Base-by-base conservation (phyloP, 768 basidiomycete genomes). In the Podaxis sp. region DNA sequence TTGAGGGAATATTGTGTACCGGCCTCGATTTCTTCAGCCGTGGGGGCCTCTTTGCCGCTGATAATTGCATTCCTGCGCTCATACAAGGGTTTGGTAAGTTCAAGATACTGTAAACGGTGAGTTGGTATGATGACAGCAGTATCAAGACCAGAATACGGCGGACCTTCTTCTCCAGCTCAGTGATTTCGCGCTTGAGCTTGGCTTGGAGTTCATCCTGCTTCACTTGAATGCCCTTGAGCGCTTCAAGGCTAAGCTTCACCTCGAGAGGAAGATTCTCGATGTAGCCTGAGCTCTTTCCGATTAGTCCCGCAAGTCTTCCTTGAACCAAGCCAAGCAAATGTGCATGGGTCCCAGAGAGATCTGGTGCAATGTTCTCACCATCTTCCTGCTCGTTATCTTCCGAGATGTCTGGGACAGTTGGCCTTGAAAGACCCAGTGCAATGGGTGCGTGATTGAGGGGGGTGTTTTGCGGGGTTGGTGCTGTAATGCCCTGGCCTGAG, bases 121-220 rank as follows among this genome's bases (percentile, higher is more conserved):
- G 59, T 66, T 30, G 59, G 60, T 65, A 60, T 59, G 57, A 57
- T 53, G 15, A 44, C n/a, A 42, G 44, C n/a, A 42, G 48, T 46
- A 15, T 36, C 48, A 40, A 5, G 49, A n/a, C 12, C 64, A 42
- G 49, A 33, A n/a, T 30, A 53, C 42, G 48, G 71, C 84, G 57
- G 67, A 93, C 95, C 83, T 96, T 97, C 80, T 95, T 93, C 82
- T 99, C 96, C 60, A 99, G 83, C 75, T 96, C 93, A 52, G 97
- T 81, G 70, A 95, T 93, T 75, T 98, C 96, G 72, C 88, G 85
- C 77, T 98, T 97, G 82, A 96, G 94, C 82, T 95, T 85, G 69
- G 90, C 90, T 73, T 97, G 94, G 49, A 98, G 83, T 69, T 93
- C 89, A 67, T 88, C 87, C 75, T 97, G 95, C 79, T 94, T 89